Evolutionary conservation across 2,329 filamentous ascomycete species (phyloP).

Genomic region (Trichoderma sp.): DNA sequence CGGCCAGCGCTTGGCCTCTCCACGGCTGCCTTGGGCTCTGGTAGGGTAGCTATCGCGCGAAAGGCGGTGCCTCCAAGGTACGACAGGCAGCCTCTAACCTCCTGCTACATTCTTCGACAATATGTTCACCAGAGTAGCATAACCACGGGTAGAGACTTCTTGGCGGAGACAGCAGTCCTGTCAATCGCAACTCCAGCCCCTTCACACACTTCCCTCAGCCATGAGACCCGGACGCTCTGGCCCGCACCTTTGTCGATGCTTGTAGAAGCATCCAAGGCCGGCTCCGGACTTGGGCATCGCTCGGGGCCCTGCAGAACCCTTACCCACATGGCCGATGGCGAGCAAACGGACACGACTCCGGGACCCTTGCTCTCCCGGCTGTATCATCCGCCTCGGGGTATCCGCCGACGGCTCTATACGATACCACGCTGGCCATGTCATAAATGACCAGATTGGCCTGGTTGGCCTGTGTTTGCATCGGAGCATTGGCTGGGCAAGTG

Average conservation of each 20-base stretch:
- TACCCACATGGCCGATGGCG: slow-evolving; percentile 19
- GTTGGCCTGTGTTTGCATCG: slow-evolving; percentile 25
- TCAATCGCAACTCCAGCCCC: no score
- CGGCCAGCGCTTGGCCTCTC: neutral
- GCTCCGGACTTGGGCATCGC: slow-evolving; percentile 9
- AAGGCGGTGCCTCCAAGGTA: neutral
- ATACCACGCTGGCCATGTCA: slow-evolving; percentile 9
- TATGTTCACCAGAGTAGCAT: no score
- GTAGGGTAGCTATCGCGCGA: neutral
- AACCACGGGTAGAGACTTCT: no score
- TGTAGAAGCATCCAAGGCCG: neutral
- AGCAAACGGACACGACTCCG: slow-evolving; percentile 16
- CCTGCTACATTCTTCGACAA: no score
- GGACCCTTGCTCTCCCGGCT: slow-evolving; percentile 17
- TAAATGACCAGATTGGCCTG: slow-evolving; percentile 24
- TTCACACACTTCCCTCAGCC: no score
- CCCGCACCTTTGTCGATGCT: no score
- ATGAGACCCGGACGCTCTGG: no score
- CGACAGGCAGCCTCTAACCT: no score
- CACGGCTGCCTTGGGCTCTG: neutral
- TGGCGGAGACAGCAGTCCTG: no score
- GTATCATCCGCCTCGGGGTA: slow-evolving; percentile 19
- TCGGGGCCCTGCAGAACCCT: slow-evolving; percentile 18
- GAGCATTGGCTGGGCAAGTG: slow-evolving; percentile 12
- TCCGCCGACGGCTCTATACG: slow-evolving; percentile 14